These are phyloP conservation scores for Nitzschia putrida DNA, from an alignment of 108 stramenopile genomes.

Conservation along the genomic window DNA sequence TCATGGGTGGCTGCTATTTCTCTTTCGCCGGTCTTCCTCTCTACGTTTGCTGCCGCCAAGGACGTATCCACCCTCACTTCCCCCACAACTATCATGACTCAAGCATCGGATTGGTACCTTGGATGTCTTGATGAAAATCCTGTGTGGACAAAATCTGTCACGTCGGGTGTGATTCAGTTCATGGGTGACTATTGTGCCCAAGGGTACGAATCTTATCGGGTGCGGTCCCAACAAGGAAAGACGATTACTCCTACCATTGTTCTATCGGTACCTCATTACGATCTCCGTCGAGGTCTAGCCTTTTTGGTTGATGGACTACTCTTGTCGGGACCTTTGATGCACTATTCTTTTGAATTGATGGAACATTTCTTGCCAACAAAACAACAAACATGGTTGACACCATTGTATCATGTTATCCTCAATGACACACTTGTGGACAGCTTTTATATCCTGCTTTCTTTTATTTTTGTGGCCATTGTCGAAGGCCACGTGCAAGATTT, in stretches of 20 bases:
- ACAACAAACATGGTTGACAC: slow-evolving; percentile 7
- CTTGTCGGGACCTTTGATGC: slow-evolving; percentile 71
- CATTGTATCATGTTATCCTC: slow-evolving; percentile 58
- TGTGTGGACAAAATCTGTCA: slow-evolving; percentile 59
- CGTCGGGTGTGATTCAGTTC: slow-evolving; percentile 53
- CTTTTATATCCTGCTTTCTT: slow-evolving; percentile 60
- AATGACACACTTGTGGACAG: slow-evolving; percentile 62
- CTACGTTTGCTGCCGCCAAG: no score
- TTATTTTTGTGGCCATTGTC: slow-evolving; percentile 51
- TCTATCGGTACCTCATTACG: slow-evolving; percentile 28
- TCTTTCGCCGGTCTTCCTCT: no score
- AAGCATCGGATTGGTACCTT: slow-evolving; percentile 40
- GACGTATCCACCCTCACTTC: no score
- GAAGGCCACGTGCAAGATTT: slow-evolving; percentile 53
- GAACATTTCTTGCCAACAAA: slow-evolving; percentile 57
- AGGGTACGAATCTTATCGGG: slow-evolving; percentile 36
- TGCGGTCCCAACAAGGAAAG: background rate
- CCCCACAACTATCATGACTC: background rate
- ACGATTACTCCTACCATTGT: background rate
- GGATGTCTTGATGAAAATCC: slow-evolving; percentile 41
- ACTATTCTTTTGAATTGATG: slow-evolving; percentile 65
- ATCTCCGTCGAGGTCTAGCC: slow-evolving; percentile 56
- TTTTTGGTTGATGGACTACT: slow-evolving; percentile 56
- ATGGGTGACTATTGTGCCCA: slow-evolving; percentile 65
- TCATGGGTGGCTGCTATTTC: no score